Evolutionary conservation across 2,329 filamentous ascomycete species (phyloP), one percentile per base, ranked within the genome.

Genomic region (Aureobasidium sp.): DNA sequence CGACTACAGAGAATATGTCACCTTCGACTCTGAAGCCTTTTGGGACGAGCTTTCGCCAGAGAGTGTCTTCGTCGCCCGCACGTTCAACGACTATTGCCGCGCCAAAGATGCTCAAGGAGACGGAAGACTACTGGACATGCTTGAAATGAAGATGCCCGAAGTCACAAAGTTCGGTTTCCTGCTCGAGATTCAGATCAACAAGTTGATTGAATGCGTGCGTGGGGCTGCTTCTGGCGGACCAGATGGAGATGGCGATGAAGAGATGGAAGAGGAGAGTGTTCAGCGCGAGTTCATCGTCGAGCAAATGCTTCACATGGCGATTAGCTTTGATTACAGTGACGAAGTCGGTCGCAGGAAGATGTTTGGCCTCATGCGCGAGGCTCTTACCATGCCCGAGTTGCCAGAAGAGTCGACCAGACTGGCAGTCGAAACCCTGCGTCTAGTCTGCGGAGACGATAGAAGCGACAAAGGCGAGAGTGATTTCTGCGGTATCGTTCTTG

Each of bases 261-360:
- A 89, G 6, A 81, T 79, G 4, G 88, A 92, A 62, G 89, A 95
- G 68, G 89, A 95, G 65, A 88, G 88, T 0, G 86, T 91, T 7
- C 91, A 96, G 71, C 87, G 92, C 67, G 93, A 97, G 73, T 99
- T 99, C 67, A 89, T 96, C 64, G 89, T 96, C 40, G 92, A 97
- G 71, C 95, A 99, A 70, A 80, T 99, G 61, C 84, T 99, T 37
- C 88, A 96, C 67, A 95, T 99, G 69, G 89, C 90, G 5, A 81
- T 92, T 62, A 95, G 90, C 1, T 82, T 97, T 54, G 94, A 99
- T 74, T 99, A 97, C 74, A 92, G 90, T n/a, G 94, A 99, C 70
- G 94, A 97, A 73, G 89, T 96, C 64, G 94, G 94, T 53, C 84
- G 94, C 65, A 83, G 93, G 61, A 95, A 96, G 76, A 97, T 99